Conservation (phyloP, 768 basidiomycete species). For the Infundibulicybe gibba region DNA sequence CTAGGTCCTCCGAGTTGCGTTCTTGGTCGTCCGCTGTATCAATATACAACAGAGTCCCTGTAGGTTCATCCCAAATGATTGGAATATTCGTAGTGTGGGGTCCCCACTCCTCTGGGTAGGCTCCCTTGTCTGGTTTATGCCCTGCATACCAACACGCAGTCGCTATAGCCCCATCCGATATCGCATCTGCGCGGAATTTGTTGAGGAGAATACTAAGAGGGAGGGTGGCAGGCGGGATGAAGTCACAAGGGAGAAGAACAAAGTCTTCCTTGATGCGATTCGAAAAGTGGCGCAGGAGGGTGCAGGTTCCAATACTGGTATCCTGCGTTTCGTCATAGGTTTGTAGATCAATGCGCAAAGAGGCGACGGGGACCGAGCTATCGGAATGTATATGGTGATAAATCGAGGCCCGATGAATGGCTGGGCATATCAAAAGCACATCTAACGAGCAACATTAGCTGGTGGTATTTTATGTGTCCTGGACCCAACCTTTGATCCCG, state of each 20-base stretch:
- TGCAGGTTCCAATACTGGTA: slow-evolving; percentile 64
- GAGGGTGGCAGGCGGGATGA: slow-evolving; percentile 75
- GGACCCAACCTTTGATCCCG: slow-evolving; percentile 70
- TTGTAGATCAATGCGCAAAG: slow-evolving; percentile 73
- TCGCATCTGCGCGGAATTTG: slow-evolving; percentile 73
- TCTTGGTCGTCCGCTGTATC: slow-evolving; percentile 71
- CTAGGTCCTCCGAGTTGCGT: slow-evolving; percentile 64
- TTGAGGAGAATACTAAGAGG: slow-evolving; percentile 69
- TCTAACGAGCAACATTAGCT: slow-evolving; percentile 43
- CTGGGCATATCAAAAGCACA: slow-evolving; percentile 82
- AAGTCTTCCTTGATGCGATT: slow-evolving; percentile 80
- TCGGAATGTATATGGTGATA: slow-evolving; percentile 85
- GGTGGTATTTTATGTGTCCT: slow-evolving; percentile 1
- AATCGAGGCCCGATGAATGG: slow-evolving; percentile 68
- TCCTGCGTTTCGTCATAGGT: slow-evolving; percentile 75
- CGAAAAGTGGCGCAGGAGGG: slow-evolving; percentile 75
- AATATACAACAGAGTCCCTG: slow-evolving; percentile 67
- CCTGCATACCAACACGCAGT: slow-evolving; percentile 65
- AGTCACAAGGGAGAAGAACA: slow-evolving; percentile 88
- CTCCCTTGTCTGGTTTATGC: slow-evolving; percentile 48
- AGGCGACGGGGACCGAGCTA: slow-evolving; percentile 48
- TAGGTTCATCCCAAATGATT: slow-evolving; percentile 65
- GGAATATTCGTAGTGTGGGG: slow-evolving; percentile 36
- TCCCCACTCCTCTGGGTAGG: slow-evolving; percentile 68
- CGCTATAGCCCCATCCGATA: slow-evolving; percentile 59